Conservation (phyloP, 805 yeast genomes). For the Hanseniaspora pseudoguilliermondii region DNA sequence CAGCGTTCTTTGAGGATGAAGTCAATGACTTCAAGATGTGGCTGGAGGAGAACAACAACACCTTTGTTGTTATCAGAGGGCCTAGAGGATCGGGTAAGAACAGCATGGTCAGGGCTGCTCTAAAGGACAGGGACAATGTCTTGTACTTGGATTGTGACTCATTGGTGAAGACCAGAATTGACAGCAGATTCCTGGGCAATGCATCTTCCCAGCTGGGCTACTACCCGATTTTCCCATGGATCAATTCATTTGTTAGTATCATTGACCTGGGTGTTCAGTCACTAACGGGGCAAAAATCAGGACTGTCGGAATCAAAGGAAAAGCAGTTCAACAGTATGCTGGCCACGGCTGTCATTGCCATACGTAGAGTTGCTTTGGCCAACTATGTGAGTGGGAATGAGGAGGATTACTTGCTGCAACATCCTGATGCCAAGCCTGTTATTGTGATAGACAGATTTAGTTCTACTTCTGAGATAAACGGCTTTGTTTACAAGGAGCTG, state of each 20-base stretch:
- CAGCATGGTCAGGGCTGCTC: conserved; percentile 58
- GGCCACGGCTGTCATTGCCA: conserved; percentile 54
- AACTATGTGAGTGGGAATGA: conserved; percentile 44
- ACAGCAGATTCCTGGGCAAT: conserved; percentile 49
- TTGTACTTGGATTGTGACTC: conserved; percentile 69
- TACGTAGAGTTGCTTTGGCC: conserved; percentile 49
- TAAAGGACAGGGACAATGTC: conserved; percentile 47
- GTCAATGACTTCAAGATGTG: conserved; percentile 57
- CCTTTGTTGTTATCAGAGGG: conserved; percentile 81
- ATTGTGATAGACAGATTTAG: conserved; percentile 67
- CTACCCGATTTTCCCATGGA: conserved; percentile 89
- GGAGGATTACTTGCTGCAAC: conserved; percentile 71
- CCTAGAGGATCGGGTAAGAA: conserved; percentile 94
- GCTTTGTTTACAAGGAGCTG: conserved; percentile 55
- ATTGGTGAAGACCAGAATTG: conserved; percentile 61
- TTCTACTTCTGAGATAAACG: conserved; percentile 45
- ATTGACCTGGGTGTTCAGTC: conserved; percentile 81
- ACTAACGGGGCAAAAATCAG: conserved; percentile 86
- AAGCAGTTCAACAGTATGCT: conserved; percentile 71
- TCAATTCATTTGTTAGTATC: conserved; percentile 63
- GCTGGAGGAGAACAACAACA: conserved; percentile 79
- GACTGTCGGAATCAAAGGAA: conserved; percentile 72
- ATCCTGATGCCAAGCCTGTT: conserved; percentile 77
- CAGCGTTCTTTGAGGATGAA: conserved; percentile 58
- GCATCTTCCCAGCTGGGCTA: conserved; percentile 76